Conservation (phyloP, 768 basidiomycete species). For the Lactarius hengduanensis region DNA sequence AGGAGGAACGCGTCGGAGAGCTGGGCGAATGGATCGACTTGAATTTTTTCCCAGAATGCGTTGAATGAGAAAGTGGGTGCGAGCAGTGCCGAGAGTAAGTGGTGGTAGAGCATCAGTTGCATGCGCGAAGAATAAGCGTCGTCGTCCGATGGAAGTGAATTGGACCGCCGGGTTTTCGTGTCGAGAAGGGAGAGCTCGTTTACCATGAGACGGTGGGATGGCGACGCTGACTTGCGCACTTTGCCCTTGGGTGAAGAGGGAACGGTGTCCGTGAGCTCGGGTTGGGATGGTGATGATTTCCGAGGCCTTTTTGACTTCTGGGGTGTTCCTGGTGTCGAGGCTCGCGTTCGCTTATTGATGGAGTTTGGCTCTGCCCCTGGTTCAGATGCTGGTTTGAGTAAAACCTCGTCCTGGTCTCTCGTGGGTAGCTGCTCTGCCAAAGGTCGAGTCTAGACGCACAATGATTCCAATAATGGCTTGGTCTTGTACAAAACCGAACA, state of each 20-base stretch:
- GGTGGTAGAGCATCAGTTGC: slow-evolving; percentile 78
- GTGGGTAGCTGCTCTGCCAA: background rate
- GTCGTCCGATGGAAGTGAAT: slow-evolving; percentile 52
- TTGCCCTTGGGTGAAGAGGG: slow-evolving; percentile 5
- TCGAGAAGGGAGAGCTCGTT: slow-evolving; percentile 53
- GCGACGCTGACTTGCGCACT: background rate
- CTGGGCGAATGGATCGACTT: slow-evolving; percentile 41
- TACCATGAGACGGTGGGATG: background rate
- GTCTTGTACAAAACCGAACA: slow-evolving; percentile 70
- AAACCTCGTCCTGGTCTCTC: slow-evolving; percentile 51
- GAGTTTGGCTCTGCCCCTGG: slow-evolving; percentile 4
- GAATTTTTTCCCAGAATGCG: slow-evolving; percentile 49
- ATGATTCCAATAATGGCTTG: slow-evolving; percentile 73
- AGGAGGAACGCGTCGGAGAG: slow-evolving; percentile 55
- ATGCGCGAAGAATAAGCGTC: slow-evolving; percentile 60
- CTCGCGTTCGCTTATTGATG: slow-evolving; percentile 27
- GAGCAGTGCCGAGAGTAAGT: slow-evolving; percentile 56
- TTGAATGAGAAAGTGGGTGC: slow-evolving; percentile 48
- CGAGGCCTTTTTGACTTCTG: slow-evolving; percentile 34
- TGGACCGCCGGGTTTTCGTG: slow-evolving; percentile 62
- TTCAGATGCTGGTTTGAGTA: slow-evolving; percentile 30
- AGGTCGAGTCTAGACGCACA: slow-evolving; percentile 40
- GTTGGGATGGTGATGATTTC: slow-evolving; percentile 28
- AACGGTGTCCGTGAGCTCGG: slow-evolving; percentile 31
- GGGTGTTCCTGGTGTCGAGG: slow-evolving; percentile 31